These are phyloP conservation scores for Fusarium miscanthi DNA, from an alignment of 2,329 filamentous ascomycete species.

Conservation along the genomic window DNA sequence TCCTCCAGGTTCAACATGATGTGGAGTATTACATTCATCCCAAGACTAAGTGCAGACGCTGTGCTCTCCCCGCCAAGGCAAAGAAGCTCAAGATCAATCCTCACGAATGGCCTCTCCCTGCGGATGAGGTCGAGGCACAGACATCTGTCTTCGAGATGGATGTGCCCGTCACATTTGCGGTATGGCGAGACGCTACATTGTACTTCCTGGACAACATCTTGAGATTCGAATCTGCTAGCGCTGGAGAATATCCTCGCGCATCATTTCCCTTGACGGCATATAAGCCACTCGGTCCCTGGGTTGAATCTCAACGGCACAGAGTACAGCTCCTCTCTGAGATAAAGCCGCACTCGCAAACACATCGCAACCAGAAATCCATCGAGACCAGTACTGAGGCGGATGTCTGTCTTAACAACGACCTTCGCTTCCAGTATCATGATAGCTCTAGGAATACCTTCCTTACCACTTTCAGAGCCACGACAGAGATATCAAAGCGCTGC, in stretches of 20 bases:
- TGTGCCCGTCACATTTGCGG: slow-evolving; percentile 53
- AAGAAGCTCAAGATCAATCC: slow-evolving; percentile 55
- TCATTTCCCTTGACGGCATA: slow-evolving; percentile 21
- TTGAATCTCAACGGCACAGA: neutral
- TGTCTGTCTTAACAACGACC: slow-evolving; percentile 41
- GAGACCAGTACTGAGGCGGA: slow-evolving; percentile 5
- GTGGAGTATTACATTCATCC: neutral
- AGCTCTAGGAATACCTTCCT: neutral
- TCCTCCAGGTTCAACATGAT: neutral
- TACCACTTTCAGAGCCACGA: neutral
- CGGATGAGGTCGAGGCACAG: slow-evolving; percentile 49
- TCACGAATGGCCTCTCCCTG: slow-evolving; percentile 68
- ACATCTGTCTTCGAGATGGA: slow-evolving; percentile 65
- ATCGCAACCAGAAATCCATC: slow-evolving; percentile 10
- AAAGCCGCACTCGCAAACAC: slow-evolving; percentile 32
- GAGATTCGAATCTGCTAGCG: neutral
- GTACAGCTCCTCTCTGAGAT: slow-evolving; percentile 35
- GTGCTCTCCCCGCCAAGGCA: slow-evolving; percentile 48
- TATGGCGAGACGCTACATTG: slow-evolving; percentile 62
- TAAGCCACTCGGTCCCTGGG: slow-evolving; percentile 1
- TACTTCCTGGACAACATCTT: slow-evolving; percentile 57
- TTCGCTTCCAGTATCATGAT: slow-evolving; percentile 38
- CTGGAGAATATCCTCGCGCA: accelerated
- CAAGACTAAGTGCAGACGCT: slow-evolving; percentile 52
- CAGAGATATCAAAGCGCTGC: slow-evolving; percentile 6